Percentiles rank a stretch among this genome's conserved stretches.
These are phyloP conservation scores for Phaeosphaeria sp. DNA, from an alignment of 2,329 filamentous ascomycete species.

Conservation along the genomic window DNA sequence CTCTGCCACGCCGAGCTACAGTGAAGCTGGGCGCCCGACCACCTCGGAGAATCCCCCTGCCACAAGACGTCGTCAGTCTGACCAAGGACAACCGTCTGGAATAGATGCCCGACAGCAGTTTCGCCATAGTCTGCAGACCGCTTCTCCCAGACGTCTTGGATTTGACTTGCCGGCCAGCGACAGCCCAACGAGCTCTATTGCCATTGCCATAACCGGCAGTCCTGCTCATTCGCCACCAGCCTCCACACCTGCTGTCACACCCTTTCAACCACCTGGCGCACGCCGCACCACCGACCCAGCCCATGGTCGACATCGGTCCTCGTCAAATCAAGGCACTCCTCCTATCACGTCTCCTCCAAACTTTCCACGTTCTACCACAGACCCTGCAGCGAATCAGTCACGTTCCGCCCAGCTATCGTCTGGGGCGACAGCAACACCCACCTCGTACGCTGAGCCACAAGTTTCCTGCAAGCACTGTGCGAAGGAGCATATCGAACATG, in stretches of 20 bases:
- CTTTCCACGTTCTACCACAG: constrained; percentile 39
- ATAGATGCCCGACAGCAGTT: constrained; percentile 48
- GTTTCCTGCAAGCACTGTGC: constrained; percentile 76
- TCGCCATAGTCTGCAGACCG: constrained; percentile 33
- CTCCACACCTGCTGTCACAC: constrained; percentile 20
- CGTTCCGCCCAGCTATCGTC: constrained; percentile 25
- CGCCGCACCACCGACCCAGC: constrained; percentile 43
- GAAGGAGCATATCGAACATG: constrained; percentile 78
- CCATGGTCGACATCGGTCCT: constrained; percentile 23
- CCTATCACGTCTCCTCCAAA: constrained; percentile 27
- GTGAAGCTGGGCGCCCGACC: constrained; percentile 57
- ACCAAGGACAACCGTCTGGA: constrained; percentile 53
- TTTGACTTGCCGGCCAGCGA: constrained; percentile 34
- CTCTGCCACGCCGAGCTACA: constrained; percentile 57
- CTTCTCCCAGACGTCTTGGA: constrained; percentile 33
- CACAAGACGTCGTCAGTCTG: constrained; percentile 47
- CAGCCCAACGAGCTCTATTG: constrained; percentile 37
- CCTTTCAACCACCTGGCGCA: constrained; percentile 26
- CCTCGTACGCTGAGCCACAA: constrained; percentile 70
- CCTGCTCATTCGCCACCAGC: constrained; percentile 24
- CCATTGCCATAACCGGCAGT: constrained; percentile 30
- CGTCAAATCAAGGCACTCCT: constrained; percentile 36
- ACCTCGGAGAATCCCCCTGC: constrained; percentile 27
- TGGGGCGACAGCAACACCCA: constrained; percentile 21
- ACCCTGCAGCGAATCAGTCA: constrained; percentile 26